Conservation (phyloP, 2,329 filamentous ascomycete genomes). For the Fusarium drepaniforme region DNA sequence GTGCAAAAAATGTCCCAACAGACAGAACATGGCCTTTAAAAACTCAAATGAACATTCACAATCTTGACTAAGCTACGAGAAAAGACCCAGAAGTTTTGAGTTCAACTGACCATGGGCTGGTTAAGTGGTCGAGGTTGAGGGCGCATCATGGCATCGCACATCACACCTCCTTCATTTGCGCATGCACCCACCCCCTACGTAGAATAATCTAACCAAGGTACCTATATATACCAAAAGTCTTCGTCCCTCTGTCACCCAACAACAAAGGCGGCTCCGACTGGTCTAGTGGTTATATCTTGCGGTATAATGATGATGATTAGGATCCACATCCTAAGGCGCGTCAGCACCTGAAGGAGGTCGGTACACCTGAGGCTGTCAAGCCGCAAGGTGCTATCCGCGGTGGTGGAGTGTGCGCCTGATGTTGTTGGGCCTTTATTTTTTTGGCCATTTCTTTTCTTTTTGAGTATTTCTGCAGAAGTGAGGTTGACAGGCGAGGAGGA, state of each 20-base stretch:
- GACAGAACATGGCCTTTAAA: not conserved
- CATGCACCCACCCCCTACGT: not conserved
- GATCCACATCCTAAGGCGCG: not conserved
- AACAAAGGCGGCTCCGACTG: not conserved
- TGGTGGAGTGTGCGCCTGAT: too few species aligned
- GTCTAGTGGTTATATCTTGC: not conserved
- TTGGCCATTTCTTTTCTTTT: not conserved
- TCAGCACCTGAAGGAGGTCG: not conserved
- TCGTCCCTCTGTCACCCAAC: not conserved
- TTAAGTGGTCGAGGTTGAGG: not conserved
- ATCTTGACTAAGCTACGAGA: accelerated
- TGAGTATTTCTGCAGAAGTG: not conserved
- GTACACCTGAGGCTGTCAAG: not conserved
- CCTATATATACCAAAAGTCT: not conserved
- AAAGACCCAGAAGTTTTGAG: not conserved
- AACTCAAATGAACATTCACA: not conserved
- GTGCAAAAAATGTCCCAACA: not conserved
- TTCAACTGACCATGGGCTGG: not conserved
- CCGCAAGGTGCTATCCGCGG: not conserved
- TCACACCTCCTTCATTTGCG: not conserved
- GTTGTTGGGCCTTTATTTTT: not conserved
- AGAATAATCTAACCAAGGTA: not conserved
- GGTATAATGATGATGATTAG: not conserved
- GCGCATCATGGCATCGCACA: not conserved
- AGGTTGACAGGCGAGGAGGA: not conserved